These are phyloP conservation scores for Neopestalotiopsis sp. DNA, from an alignment of 2,329 filamentous ascomycete genomes.

Conservation along the genomic window DNA sequence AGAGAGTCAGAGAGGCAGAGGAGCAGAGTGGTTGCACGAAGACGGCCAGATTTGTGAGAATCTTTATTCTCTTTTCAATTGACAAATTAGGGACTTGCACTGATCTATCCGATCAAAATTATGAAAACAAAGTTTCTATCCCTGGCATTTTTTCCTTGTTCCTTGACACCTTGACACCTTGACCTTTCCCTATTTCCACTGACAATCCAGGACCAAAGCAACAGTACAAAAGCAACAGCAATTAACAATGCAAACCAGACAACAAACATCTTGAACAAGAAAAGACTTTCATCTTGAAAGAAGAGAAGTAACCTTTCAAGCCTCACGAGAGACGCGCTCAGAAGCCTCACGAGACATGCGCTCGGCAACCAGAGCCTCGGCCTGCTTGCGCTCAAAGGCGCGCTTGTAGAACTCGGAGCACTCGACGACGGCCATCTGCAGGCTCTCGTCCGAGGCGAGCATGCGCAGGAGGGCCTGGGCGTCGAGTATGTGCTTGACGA, in stretches of 20 bases:
- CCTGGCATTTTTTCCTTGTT: neutral
- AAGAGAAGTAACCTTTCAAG: neutral
- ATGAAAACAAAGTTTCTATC: neutral
- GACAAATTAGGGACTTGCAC: neutral
- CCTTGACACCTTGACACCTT: no score
- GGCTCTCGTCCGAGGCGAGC: slow-evolving; percentile 47
- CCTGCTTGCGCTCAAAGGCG: slow-evolving; percentile 52
- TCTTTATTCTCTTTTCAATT: neutral
- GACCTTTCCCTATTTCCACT: neutral
- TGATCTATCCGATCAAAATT: neutral
- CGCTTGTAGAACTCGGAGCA: slow-evolving; percentile 60
- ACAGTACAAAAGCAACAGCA: neutral
- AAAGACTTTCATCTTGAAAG: neutral
- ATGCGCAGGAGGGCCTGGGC: slow-evolving; percentile 55
- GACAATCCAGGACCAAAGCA: neutral
- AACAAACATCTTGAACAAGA: neutral
- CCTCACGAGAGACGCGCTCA: neutral
- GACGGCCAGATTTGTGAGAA: neutral
- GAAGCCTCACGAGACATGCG: neutral
- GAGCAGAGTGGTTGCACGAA: neutral
- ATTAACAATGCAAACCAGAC: neutral
- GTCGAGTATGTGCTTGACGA: slow-evolving; percentile 63
- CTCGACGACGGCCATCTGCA: slow-evolving; percentile 53
- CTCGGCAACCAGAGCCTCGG: neutral
- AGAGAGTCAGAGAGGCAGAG: neutral